Evolutionary conservation across 2,329 filamentous ascomycete genomes (phyloP), one percentile per base, ranked within the genome.

Genomic region (Diaporthe nobilis): DNA sequence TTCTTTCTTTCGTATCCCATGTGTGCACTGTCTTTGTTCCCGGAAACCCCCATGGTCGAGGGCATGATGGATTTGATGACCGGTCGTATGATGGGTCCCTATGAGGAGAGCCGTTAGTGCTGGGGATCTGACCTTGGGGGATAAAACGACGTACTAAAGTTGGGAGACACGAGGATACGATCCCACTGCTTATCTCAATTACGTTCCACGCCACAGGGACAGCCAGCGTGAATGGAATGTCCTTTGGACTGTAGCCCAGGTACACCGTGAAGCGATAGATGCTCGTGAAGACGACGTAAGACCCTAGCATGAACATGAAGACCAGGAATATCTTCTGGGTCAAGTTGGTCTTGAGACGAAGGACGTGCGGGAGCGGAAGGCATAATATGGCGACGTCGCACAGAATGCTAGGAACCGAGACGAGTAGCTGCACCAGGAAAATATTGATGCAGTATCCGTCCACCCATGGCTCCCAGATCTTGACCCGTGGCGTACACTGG

Each of bases 221-320:
- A 60, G 87, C 79, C 58, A 75, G 25, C 12, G 74, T 57, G 39
- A 53, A 71, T 0, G 73, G 65, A 2, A 74, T 74, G 10, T 74
- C 55, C 13, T 44, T 63, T 10, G 67, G 39, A 17, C 42, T 61
- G 44, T 74, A 74, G 2, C 31, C 34, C 55, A 74, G 25, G 8
- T 74, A 74, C 10, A 74, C 58, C 9, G 60, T 70, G 15, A 74
- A 74, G 15, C 73, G 67, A 13, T 74, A 74, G 20, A 74, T 71
- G 65, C 58, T 67, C 15, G 73, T 74, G 13, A 74, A 74, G n/a
- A 74, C 73, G 55, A 74, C 73, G 6, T 74, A 74, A 12, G 63
- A 71, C 3, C 73, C 73, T 7, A 71, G 55, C 73, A 74, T 74
- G 20, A 74, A 74, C 44, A 74, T 74, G 42, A 74, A 22, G 63